Base-by-base conservation (phyloP, 108 stramenopile genomes). In the Conticribra weissflogii region DNA sequence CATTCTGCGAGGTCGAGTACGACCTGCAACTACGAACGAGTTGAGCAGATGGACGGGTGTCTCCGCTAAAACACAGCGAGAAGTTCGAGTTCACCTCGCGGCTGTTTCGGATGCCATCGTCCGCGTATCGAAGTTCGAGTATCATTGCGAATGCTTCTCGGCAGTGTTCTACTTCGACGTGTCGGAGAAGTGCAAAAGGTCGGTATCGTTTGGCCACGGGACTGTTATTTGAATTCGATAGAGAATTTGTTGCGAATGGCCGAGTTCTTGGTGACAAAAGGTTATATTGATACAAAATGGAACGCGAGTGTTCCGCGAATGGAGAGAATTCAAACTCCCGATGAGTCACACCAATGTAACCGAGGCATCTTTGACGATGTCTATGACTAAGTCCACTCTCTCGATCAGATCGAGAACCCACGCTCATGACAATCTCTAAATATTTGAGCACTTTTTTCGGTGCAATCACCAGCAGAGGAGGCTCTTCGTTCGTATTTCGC, bases 111-210 rank as follows among this genome's bases (percentile, higher is more conserved):
- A 18, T 7, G 46, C 47, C 25, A 27, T 31, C 30, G 12, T 28
- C 18, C 7, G 45, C n/a, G 24, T 44, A 36, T 25, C 54, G 30
- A 14, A 86, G 27, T 47, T 86, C 84, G 19, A 87, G 27, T 4
- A 94, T 58, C 8, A 90, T 54, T 27, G 77, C 92, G 72, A 71
- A 88, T 0, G 89, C 71, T 12, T 88, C 75, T 33, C 68, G 68
- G 54, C 92, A 89, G 68, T 94, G 92, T 15, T 87, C 68, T 14
- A 94, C 89, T 28, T 57, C 72, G 15, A 94, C 67, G 53, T 82
- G 88, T 51, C 76, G 80, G 54, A 90, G 70, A 23, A 70, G 81
- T 19, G 48, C 61, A 67, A 84, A 85, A 25, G 89, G 86, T 9
- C 66, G 56, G 50, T 81, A 81, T 52, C 47, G 41, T 27, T 23